Conservation (phyloP, 148 eudicot genomes). For the Talinum fruticosum region DNA sequence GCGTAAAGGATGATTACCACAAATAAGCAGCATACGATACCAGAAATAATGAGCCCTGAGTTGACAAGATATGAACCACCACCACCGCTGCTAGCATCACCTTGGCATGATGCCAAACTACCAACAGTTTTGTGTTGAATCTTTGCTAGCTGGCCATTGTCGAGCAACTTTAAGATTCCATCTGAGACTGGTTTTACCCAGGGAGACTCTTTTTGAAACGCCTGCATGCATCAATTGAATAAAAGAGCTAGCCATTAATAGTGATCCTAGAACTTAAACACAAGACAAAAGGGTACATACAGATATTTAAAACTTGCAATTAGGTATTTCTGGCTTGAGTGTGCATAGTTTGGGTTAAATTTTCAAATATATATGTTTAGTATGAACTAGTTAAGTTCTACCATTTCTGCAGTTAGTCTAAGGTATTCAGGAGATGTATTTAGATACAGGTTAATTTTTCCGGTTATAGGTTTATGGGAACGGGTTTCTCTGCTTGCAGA, state of each 20-base stretch:
- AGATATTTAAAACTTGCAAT: too few species aligned
- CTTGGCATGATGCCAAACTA: constrained; percentile 9
- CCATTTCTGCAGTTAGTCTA: too few species aligned
- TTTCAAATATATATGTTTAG: too few species aligned
- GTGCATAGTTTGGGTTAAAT: too few species aligned
- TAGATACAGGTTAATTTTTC: too few species aligned
- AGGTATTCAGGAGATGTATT: too few species aligned
- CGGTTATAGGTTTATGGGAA: too few species aligned
- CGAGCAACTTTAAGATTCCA: constrained; percentile 12
- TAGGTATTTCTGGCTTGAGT: too few species aligned
- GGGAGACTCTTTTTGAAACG: constrained; percentile 13
- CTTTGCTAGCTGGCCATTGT: constrained; percentile 11
- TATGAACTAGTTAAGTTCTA: too few species aligned
- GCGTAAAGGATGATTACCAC: background rate
- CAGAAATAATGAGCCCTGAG: background rate
- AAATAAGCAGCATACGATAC: background rate
- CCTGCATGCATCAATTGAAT: constrained; percentile 9
- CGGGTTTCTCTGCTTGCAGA: too few species aligned
- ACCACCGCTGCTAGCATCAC: background rate
- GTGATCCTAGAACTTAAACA: background rate
- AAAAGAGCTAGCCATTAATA: background rate
- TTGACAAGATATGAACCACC: background rate
- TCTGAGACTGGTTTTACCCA: constrained; percentile 15
- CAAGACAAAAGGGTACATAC: too few species aligned
- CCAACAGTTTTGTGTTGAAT: constrained; percentile 25